These are phyloP conservation scores for Helminthosporium solani DNA, from an alignment of 2,329 filamentous ascomycete genomes.

Conservation along the genomic window DNA sequence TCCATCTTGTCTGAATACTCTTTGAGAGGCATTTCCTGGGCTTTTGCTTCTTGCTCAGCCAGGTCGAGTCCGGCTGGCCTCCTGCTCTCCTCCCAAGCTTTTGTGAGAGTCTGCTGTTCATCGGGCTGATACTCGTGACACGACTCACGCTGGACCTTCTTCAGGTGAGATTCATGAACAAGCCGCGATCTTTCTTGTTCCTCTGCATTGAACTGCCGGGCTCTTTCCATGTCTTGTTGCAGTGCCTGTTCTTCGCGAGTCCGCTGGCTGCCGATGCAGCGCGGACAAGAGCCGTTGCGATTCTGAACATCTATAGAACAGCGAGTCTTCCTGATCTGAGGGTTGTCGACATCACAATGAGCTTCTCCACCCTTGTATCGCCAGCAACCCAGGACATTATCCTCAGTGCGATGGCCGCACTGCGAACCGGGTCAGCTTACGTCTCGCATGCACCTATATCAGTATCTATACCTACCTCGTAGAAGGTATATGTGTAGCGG, in stretches of 20 bases:
- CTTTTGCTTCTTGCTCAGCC: neutral
- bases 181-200: conserved; percentile 2
- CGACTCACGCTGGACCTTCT: conserved; percentile 1
- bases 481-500: conserved; percentile 19
- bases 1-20: neutral
- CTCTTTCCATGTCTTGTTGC: conserved; percentile 5
- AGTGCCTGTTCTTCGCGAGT: conserved; percentile 2
- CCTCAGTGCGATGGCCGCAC: conserved; percentile 21
- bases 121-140: conserved; percentile 1
- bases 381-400: conserved; percentile 13
- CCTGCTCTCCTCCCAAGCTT: conserved; percentile 1
- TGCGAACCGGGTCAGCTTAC: too few species aligned
- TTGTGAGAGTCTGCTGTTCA: neutral
- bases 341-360: conserved; percentile 1
- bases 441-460: too few species aligned
- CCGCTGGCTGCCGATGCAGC: neutral
- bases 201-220: conserved; percentile 2
- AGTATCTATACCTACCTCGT: conserved; percentile 6
- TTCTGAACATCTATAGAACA: neutral
- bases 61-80: neutral
- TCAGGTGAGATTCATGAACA: conserved; percentile 9
- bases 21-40: neutral
- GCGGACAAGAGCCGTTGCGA: neutral
- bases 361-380: neutral
- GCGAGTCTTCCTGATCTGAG: neutral